Evolutionary conservation across 2,329 filamentous ascomycete genomes (phyloP).

Genomic region (Penicillium sp.): DNA sequence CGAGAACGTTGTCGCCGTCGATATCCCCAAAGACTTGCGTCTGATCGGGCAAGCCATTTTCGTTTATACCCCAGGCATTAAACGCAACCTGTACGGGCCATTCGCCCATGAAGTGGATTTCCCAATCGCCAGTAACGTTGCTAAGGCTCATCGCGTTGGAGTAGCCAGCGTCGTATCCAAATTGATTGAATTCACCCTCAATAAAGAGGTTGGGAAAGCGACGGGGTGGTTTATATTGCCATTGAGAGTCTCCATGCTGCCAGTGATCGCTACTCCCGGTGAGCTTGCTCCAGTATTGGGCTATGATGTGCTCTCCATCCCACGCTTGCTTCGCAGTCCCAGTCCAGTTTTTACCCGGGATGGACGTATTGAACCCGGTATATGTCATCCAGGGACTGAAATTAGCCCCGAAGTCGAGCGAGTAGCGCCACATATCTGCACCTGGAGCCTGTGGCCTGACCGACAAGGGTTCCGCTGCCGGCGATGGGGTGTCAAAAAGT

Average conservation of each 20-base stretch:
- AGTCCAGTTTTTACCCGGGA: constrained; percentile 46
- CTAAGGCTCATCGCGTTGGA: constrained; percentile 45
- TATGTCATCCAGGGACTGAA: constrained; percentile 55
- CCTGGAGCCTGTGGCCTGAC: constrained; percentile 51
- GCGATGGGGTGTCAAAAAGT: constrained; percentile 34
- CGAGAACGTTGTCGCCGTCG: constrained; percentile 51
- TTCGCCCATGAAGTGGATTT: constrained; percentile 53
- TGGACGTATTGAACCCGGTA: constrained; percentile 42
- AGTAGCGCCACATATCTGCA: constrained; percentile 55
- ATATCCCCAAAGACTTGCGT: constrained; percentile 53
- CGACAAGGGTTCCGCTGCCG: constrained; percentile 38
- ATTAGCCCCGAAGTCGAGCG: constrained; percentile 52
- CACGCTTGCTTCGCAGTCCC: constrained; percentile 52
- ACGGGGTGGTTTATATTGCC: constrained; percentile 34
- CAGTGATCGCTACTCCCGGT: constrained; percentile 53
- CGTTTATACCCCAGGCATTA: constrained; percentile 59
- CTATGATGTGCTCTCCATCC: constrained; percentile 53
- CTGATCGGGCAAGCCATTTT: constrained; percentile 53
- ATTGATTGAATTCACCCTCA: constrained; percentile 56
- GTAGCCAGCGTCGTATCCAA: constrained; percentile 55
- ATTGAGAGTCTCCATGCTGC: constrained; percentile 49
- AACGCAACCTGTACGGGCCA: constrained; percentile 56
- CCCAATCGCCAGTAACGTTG: constrained; percentile 44
- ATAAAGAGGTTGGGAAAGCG: constrained; percentile 55
- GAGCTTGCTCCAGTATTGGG: constrained; percentile 55